Base-by-base conservation (phyloP, 2,329 filamentous ascomycete species). In the Phoma sp. region DNA sequence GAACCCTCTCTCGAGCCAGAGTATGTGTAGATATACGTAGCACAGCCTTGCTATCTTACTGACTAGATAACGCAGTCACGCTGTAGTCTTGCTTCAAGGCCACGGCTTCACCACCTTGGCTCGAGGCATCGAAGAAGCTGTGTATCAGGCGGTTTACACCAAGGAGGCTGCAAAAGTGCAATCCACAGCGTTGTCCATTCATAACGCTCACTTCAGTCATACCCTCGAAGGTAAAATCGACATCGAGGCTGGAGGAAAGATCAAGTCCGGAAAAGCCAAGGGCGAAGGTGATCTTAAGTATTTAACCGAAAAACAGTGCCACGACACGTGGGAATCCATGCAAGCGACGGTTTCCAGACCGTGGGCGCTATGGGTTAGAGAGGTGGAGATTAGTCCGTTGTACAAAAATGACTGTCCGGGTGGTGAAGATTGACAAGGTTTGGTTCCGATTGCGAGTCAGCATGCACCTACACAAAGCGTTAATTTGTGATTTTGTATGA, bases 51-150 rank as follows among this genome's bases (percentile, higher is more conserved):
- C 0, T 2, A n/a, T 9, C 11, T 2, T 9, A 4, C 41, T 44
- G 7, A 44, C 29, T 25, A 11, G n/a, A 14, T 4, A 8, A 9
- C 14, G 29, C 9, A 44, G 41, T 36, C 69, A 75, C 51, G 61
- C 68, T 2, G 70, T 74, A 7, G 68, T 77, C 7, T 60, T 77
- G 18, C 76, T 79, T 68, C 76, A 77, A 47, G 72, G 74, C 1
- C 78, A 80, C 55, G 79, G 79, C 23, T 80, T 80, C 55, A 78
- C 77, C 1, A 76, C 73, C 9, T 65, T 75, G 0, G 78, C 76
- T 0, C 63, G 67, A 2, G 69, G 71, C 7, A 76, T 80, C 49
- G 74, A 79, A 59, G 77, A 79, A 58, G 77, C 73, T 0, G 78
- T 80, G 0, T 79, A 75, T 55, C 74, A 78, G 47, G 74, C 77